Conservation (phyloP, 163 green algal genomes). For the Coccomyxa subellipsoidea region DNA sequence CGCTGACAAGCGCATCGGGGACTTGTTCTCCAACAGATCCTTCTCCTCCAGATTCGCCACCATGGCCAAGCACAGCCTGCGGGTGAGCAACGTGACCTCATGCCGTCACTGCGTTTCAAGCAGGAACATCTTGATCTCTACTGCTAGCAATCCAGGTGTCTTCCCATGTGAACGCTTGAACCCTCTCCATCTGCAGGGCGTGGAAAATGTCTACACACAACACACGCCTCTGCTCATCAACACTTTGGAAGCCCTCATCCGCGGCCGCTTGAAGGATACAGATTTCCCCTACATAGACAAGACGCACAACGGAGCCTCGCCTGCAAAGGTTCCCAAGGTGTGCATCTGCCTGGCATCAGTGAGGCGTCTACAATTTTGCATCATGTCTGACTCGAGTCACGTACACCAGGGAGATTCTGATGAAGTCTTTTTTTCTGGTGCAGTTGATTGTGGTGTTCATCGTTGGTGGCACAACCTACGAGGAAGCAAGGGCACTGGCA, state of each 20-base stretch:
- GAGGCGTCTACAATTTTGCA: too few species aligned
- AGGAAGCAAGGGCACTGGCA: slow-evolving; percentile 78
- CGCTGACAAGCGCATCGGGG: slow-evolving; percentile 57
- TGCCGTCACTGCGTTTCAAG: neutral
- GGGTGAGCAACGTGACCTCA: slow-evolving; percentile 30
- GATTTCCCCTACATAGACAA: slow-evolving; percentile 70
- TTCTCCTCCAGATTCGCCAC: slow-evolving; percentile 58
- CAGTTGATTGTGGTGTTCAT: slow-evolving; percentile 90
- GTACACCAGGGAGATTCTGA: too few species aligned
- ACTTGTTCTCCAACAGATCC: slow-evolving; percentile 86
- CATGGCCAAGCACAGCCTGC: slow-evolving; percentile 75
- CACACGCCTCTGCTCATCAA: slow-evolving; percentile 83
- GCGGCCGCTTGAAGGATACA: slow-evolving; percentile 61
- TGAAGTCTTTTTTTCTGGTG: slow-evolving; percentile 31
- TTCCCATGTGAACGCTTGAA: neutral
- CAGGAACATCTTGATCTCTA: too few species aligned
- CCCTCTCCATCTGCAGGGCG: slow-evolving; percentile 54
- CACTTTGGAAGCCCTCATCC: slow-evolving; percentile 68
- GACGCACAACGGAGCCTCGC: neutral
- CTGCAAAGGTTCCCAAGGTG: slow-evolving; percentile 19
- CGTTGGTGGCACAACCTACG: slow-evolving; percentile 92
- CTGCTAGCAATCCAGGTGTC: too few species aligned
- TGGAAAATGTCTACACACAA: slow-evolving; percentile 99
- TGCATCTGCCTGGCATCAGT: neutral
- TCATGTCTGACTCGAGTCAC: too few species aligned